phyloP scores from a whole-genome alignment of 2,329 filamentous ascomycete species.

The Aspergillus flavus region DNA sequence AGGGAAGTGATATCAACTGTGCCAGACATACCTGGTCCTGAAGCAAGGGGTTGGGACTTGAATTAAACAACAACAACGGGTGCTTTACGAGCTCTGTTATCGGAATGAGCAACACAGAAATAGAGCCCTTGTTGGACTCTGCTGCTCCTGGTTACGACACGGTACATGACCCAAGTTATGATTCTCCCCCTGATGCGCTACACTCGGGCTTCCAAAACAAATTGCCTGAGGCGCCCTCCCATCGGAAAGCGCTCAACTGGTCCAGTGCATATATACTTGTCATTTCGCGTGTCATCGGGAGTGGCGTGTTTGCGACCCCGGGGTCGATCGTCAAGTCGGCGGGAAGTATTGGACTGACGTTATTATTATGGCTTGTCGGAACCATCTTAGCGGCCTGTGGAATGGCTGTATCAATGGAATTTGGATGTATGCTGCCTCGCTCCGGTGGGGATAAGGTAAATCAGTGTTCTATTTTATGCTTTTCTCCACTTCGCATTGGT shows the following conservation, averaged over 20 bases:
- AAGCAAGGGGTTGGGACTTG: not conserved
- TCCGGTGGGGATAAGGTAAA: constrained; percentile 67
- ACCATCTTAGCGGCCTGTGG: constrained; percentile 64
- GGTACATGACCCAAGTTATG: not conserved
- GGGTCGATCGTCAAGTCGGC: constrained; percentile 67
- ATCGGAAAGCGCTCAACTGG: constrained; percentile 64
- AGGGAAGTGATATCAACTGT: not conserved
- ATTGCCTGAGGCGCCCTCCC: constrained; percentile 39
- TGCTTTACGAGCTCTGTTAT: not conserved
- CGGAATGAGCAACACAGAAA: constrained; percentile 24
- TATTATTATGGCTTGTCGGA: constrained; percentile 66
- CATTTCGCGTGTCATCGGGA: constrained; percentile 69
- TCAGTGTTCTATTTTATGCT: not conserved
- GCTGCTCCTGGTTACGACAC: constrained; percentile 1
- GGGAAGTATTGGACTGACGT: constrained; percentile 66
- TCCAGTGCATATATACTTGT: constrained; percentile 67
- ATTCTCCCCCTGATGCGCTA: not conserved
- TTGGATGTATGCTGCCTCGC: constrained; percentile 70
- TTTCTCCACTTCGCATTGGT: constrained; percentile 32
- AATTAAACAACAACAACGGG: not conserved
- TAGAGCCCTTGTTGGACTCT: constrained; percentile 22
- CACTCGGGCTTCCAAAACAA: not conserved
- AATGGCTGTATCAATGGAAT: constrained; percentile 65
- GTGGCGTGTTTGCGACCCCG: constrained; percentile 72
- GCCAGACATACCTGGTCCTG: not conserved